phyloP scores from a whole-genome alignment of 805 yeast species.

The Metschnikowia arizonensis region DNA sequence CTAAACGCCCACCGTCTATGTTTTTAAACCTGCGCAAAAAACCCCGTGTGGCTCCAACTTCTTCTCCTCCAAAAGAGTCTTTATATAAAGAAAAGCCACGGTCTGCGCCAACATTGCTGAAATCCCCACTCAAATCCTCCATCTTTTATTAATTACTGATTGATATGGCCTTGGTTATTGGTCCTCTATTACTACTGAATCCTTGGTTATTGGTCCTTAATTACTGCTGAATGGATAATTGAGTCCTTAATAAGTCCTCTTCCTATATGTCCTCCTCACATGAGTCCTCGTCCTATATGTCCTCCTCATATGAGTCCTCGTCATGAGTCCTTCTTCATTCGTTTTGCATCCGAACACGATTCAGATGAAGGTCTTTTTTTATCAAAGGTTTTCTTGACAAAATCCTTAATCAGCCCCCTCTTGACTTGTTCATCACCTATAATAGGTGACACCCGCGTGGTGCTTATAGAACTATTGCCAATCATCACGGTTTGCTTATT shows the following conservation, averaged over 20 bases:
- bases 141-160: slow-evolving; percentile 24
- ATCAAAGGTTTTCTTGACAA: slow-evolving; percentile 15
- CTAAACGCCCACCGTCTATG: slow-evolving; percentile 13
- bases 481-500: slow-evolving; percentile 70
- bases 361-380: slow-evolving; percentile 21
- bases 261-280: no score
- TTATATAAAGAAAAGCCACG: not conserved
- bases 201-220: no score
- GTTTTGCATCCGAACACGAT: not conserved
- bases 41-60: slow-evolving; percentile 8
- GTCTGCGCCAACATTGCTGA: slow-evolving; percentile 1
- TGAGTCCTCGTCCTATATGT: no score
- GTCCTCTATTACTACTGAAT: not conserved
- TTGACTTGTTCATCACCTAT: slow-evolving; percentile 11
- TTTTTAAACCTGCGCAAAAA: slow-evolving; percentile 12
- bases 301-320: no score
- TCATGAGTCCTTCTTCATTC: no score
- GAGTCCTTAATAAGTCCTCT: no score
- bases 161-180: no score
- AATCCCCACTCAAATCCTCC: slow-evolving; percentile 26
- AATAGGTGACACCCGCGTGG: slow-evolving; percentile 8
- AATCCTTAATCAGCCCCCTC: slow-evolving; percentile 25
- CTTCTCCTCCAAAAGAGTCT: slow-evolving; percentile 3
- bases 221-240: no score
- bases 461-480: slow-evolving; percentile 36